These are phyloP conservation scores for Botrytis hyacinthi DNA, from an alignment of 2,329 filamentous ascomycete genomes.

Conservation along the genomic window DNA sequence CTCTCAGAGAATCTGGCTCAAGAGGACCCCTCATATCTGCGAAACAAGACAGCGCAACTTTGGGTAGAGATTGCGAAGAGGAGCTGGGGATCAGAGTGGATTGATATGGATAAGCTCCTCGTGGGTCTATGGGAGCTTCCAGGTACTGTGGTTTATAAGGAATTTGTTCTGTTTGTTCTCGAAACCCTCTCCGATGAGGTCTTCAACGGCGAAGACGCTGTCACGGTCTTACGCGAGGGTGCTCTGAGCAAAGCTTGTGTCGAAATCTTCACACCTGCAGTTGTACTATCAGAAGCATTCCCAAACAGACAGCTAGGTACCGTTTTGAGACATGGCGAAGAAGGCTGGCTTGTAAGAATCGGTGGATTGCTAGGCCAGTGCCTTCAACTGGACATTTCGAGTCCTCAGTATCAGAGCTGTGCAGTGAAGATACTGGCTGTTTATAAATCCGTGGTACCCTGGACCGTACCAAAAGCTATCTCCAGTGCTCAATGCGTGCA, in stretches of 20 bases:
- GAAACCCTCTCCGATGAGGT: slow-evolving; percentile 93
- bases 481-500: slow-evolving; percentile 67
- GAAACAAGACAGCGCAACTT: slow-evolving; percentile 90
- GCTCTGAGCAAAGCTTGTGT: slow-evolving; percentile 86
- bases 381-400: slow-evolving; percentile 62
- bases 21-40: slow-evolving; percentile 75
- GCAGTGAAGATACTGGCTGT: slow-evolving; percentile 75
- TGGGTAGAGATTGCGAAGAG: slow-evolving; percentile 96
- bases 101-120: slow-evolving; percentile 86
- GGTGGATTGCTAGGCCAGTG: slow-evolving; percentile 73
- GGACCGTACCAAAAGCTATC: slow-evolving; percentile 84
- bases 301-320: slow-evolving; percentile 64
- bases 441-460: slow-evolving; percentile 75
- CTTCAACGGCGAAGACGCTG: slow-evolving; percentile 85
- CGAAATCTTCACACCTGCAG: slow-evolving; percentile 84
- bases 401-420: slow-evolving; percentile 65
- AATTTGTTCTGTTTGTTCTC: slow-evolving; percentile 82
- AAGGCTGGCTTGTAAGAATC: slow-evolving; percentile 84
- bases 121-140: slow-evolving; percentile 76
- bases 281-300: slow-evolving; percentile 72
- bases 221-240: slow-evolving; percentile 78
- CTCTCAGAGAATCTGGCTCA: slow-evolving; percentile 70
- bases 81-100: slow-evolving; percentile 90
- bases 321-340: slow-evolving; percentile 70
- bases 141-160: slow-evolving; percentile 65